Evolutionary conservation across 345 rosid species (phyloP).

Genomic region (Aurinia saxatilis): DNA sequence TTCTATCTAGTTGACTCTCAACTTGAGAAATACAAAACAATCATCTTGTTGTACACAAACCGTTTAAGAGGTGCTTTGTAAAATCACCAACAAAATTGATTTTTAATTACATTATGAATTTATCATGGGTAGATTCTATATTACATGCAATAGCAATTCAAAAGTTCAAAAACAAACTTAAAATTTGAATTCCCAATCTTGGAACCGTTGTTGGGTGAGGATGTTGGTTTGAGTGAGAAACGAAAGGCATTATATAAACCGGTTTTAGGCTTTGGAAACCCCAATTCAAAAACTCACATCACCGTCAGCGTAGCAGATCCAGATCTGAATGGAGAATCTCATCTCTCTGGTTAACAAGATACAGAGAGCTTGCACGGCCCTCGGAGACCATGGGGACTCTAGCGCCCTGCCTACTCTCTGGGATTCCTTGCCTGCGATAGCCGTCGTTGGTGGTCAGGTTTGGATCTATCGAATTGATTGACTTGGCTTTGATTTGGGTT

Average conservation of each 20-base stretch:
- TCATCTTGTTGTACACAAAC: no score
- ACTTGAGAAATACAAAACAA: no score
- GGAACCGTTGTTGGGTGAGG: slow-evolving; percentile 5
- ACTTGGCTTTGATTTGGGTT: slow-evolving; percentile 14
- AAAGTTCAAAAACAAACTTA: background rate
- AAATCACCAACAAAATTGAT: no score
- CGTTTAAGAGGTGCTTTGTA: no score
- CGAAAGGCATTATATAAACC: no score
- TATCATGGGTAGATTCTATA: no score
- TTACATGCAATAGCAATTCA: no score
- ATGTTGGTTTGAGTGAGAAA: background rate
- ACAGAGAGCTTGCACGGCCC: slow-evolving; percentile 99
- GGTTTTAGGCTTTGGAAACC: no score
- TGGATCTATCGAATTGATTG: background rate
- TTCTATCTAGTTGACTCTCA: no score
- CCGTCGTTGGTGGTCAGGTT: slow-evolving; percentile 99
- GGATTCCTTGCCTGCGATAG: slow-evolving; percentile 95
- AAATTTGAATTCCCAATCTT: background rate
- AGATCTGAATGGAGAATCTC: slow-evolving; percentile 57
- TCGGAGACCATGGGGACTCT: slow-evolving; percentile 91
- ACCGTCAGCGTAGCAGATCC: no score
- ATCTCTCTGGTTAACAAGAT: slow-evolving; percentile 91
- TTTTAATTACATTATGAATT: no score
- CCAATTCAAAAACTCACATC: no score
- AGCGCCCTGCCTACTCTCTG: slow-evolving; percentile 92